Percentiles rank a stretch among this genome's conserved stretches.
Evolutionary conservation across 805 yeast genomes (phyloP).

Genomic region (Spathaspora girioi): DNA sequence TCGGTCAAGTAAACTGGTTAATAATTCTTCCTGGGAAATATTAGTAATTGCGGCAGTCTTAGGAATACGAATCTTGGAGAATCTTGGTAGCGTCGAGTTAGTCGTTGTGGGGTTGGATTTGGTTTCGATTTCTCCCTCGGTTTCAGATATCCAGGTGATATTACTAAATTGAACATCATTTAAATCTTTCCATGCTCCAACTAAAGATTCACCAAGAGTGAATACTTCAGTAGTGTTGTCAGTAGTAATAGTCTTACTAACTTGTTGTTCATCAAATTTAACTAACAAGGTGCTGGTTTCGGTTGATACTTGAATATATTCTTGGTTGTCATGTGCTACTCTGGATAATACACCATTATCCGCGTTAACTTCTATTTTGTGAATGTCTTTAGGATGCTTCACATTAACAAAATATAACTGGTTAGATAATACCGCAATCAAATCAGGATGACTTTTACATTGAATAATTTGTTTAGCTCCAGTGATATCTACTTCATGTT

Average conservation of each 20-base stretch:
- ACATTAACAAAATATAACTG: not conserved
- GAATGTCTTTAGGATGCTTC: not conserved
- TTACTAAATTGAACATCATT: not conserved
- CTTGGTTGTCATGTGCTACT: not conserved
- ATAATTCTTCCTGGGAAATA: slow-evolving; percentile 19
- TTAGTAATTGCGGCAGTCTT: slow-evolving; percentile 15
- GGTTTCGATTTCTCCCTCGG: not conserved
- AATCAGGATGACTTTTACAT: not conserved
- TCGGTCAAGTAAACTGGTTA: slow-evolving; percentile 11
- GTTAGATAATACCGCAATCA: not conserved
- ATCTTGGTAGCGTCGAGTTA: not conserved
- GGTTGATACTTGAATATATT: not conserved
- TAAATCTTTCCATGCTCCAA: not conserved
- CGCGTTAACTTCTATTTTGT: not conserved
- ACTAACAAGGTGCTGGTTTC: not conserved
- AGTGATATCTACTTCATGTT: not conserved
- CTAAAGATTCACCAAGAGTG: not conserved
- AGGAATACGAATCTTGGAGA: slow-evolving; percentile 5
- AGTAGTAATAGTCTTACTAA: not conserved
- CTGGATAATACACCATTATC: not conserved
- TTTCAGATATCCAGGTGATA: not conserved
- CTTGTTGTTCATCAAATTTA: not conserved
- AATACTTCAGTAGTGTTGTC: not conserved
- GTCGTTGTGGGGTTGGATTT: not conserved
- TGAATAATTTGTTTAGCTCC: not conserved